Conservation (phyloP, 176 grass and related monocot species). For the Cenchrus purpureus region DNA sequence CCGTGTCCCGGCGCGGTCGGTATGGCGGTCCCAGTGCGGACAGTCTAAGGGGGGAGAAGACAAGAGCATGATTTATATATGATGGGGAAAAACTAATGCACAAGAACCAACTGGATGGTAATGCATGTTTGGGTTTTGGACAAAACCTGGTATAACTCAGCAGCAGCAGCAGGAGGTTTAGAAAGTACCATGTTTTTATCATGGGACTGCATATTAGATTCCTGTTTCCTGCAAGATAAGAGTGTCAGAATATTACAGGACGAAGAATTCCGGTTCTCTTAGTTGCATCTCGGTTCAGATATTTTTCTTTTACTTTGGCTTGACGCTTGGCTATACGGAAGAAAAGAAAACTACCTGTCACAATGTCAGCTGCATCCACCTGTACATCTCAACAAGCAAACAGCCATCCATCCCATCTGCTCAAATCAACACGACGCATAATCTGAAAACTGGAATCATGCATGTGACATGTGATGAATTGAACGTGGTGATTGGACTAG, state of each 20-base stretch:
- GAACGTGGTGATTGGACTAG: too few species aligned
- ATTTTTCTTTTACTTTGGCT: background rate
- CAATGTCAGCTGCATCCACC: too few species aligned
- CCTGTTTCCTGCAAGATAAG: conserved; percentile 17
- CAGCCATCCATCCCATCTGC: too few species aligned
- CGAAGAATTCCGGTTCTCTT: background rate
- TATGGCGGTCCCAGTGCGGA: too few species aligned
- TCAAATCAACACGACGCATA: too few species aligned
- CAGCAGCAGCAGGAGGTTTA: background rate
- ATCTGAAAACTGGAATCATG: too few species aligned
- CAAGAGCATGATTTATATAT: background rate
- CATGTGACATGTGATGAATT: too few species aligned
- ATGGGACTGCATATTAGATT: background rate
- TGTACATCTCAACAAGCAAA: too few species aligned
- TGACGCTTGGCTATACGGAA: too few species aligned
- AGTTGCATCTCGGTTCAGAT: background rate
- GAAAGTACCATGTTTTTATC: background rate
- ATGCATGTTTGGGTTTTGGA: background rate
- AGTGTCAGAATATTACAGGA: background rate
- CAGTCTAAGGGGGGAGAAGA: background rate
- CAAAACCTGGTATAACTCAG: background rate
- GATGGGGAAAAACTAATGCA: background rate
- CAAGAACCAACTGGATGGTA: background rate
- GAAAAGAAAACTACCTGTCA: too few species aligned
- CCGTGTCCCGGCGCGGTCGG: too few species aligned